phyloP scores from a whole-genome alignment of 306 rosid species.

The Fragaria vesca region DNA sequence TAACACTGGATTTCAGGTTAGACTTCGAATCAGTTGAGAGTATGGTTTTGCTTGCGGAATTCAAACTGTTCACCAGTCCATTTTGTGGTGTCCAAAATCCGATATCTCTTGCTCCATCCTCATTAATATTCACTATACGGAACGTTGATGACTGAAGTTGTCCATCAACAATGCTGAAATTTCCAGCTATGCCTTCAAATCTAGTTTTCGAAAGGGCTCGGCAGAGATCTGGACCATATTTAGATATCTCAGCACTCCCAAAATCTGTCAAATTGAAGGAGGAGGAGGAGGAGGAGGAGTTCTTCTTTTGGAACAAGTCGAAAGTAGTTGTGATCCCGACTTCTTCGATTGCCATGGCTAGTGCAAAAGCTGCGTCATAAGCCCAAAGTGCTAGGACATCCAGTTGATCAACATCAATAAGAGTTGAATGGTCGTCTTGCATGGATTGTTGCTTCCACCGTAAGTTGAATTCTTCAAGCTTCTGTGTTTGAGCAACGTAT shows the following conservation, averaged over 20 bases:
- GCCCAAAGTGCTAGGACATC: conserved; percentile 46
- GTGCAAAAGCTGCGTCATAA: conserved; percentile 42
- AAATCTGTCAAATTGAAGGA: too few species aligned
- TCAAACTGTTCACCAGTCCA: too few species aligned
- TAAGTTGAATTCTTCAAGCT: conserved; percentile 22
- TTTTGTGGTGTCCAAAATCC: conserved; percentile 24
- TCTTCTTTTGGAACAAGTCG: too few species aligned
- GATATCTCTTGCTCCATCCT: conserved; percentile 11
- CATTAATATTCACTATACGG: conserved; percentile 39
- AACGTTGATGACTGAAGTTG: conserved; percentile 28
- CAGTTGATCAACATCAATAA: conserved; percentile 13
- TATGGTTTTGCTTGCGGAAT: background rate
- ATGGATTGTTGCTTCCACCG: conserved; percentile 42
- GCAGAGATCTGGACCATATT: too few species aligned
- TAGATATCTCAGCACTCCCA: too few species aligned
- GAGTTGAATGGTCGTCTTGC: conserved; percentile 26
- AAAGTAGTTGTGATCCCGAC: background rate
- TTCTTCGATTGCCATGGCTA: conserved; percentile 39
- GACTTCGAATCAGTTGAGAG: conserved; percentile 4
- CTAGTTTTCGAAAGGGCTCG: conserved; percentile 20
- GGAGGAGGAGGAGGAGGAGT: too few species aligned
- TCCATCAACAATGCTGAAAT: conserved; percentile 34
- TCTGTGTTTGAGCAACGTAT: conserved; percentile 27
- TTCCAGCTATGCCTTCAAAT: conserved; percentile 47
- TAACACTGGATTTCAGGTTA: conserved; percentile 9